Percentiles rank a stretch among this genome's conserved stretches.
These are phyloP conservation scores for Zelopaecilomyces penicillatus DNA, from an alignment of 2,329 filamentous ascomycete species.

Conservation along the genomic window DNA sequence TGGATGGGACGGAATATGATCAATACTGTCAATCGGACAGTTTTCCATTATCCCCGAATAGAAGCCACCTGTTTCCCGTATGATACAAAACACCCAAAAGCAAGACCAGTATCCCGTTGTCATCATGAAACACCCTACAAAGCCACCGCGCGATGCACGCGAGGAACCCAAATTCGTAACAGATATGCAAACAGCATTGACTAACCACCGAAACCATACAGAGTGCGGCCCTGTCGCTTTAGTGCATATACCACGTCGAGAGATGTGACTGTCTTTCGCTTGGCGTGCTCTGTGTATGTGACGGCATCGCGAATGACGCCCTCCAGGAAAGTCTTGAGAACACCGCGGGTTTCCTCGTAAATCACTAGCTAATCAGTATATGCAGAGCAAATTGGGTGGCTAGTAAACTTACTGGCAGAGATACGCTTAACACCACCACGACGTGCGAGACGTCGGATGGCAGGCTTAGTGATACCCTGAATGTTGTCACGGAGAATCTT, in stretches of 20 bases:
- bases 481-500: conserved; percentile 99
- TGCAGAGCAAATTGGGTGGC: conserved; percentile 1
- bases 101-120: conserved; percentile 33
- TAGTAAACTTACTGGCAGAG: conserved; percentile 64
- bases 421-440: conserved; percentile 99
- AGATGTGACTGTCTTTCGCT: conserved; percentile 71
- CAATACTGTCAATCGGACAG: neutral
- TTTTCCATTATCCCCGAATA: conserved; percentile 27
- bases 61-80: conserved; percentile 30
- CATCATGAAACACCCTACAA: conserved; percentile 33
- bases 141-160: conserved; percentile 10
- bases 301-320: conserved; percentile 68
- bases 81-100: conserved; percentile 29
- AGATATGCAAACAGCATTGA: conserved; percentile 20
- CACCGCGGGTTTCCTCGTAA: conserved; percentile 71
- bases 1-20: too few species aligned
- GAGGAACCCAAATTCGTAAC: conserved; percentile 26
- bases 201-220: conserved; percentile 89
- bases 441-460: conserved; percentile 95
- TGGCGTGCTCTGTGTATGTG: conserved; percentile 73
- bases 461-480: conserved; percentile 97
- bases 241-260: conserved; percentile 60
- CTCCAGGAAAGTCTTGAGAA: conserved; percentile 72
- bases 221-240: conserved; percentile 64
- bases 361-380: conserved; percentile 43